Evolutionary conservation across 2,329 filamentous ascomycete species (phyloP).

Genomic region (Colletotrichum trifolii): DNA sequence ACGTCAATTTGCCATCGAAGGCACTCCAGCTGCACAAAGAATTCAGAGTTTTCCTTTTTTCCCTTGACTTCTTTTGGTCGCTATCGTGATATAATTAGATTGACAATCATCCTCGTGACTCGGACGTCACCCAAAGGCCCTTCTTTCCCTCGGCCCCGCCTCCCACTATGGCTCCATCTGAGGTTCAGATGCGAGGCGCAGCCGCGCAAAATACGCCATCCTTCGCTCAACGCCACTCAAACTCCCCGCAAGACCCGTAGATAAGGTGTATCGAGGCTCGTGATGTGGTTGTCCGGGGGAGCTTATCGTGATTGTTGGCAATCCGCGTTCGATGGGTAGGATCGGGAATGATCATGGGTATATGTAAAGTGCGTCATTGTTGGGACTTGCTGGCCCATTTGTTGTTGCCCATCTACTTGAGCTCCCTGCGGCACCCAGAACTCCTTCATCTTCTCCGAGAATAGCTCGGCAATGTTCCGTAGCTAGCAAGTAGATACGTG

Average conservation of each 20-base stretch:
- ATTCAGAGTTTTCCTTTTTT: background rate
- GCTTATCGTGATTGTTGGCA: background rate
- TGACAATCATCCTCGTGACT: slow-evolving; percentile 19
- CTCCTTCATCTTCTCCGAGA: background rate
- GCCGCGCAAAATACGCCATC: slow-evolving; percentile 19
- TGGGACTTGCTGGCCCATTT: background rate
- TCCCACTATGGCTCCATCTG: slow-evolving; percentile 10
- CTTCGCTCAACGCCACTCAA: slow-evolving; percentile 22
- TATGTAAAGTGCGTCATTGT: slow-evolving; percentile 1
- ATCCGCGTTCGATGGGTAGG: background rate
- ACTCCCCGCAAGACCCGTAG: slow-evolving; percentile 16
- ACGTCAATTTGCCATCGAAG: background rate
- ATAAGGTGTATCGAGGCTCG: slow-evolving; percentile 6
- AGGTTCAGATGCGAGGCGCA: slow-evolving; percentile 16
- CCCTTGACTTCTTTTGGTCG: background rate
- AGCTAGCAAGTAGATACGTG: too few relatives aligned
- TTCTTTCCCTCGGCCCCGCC: slow-evolving; percentile 2
- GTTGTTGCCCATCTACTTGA: too few relatives aligned
- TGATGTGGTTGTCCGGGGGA: slow-evolving; percentile 5
- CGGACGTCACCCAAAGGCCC: background rate
- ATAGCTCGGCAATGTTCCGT: background rate
- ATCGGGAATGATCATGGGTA: background rate
- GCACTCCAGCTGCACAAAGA: background rate
- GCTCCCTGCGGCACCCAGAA: too few relatives aligned
- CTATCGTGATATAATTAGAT: slow-evolving; percentile 29